Evolutionary conservation across 805 yeast species (phyloP), one percentile per base, ranked within the genome.

Genomic region (Kluyveromyces starmeri): DNA sequence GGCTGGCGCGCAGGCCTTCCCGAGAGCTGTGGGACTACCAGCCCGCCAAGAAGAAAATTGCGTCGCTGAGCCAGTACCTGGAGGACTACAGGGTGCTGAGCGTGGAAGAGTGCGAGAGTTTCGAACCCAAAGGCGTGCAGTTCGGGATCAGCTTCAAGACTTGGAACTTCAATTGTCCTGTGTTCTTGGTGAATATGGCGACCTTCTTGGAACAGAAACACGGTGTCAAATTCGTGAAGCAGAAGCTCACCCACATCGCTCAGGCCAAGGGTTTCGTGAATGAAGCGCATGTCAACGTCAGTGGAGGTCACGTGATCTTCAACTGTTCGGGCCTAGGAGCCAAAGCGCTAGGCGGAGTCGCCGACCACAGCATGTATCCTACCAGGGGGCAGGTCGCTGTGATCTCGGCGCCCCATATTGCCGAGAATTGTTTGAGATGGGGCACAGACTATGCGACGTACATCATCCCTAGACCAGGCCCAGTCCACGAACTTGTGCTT

Each of bases 241-340:
- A 55, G 20, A 68, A 63, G 17, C 42, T 81, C 18, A 48, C 62
- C 2, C 78, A 78, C 48, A 64, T 82, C 29, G 52, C 70, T 5
- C 77, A 79, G 42, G 85, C 82, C 2, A 70, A 59, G 7, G 23
- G 40, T 8, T 42, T 23, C 37, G 28, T 45, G 7, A 43, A 41
- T 9, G 35, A 42, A 5, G 38, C 51, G 2, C 64, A 75, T 2
- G 54, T 64, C 27, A 62, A 56, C 5, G 22, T 11, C 13, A 32
- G 28, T 19, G 37, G 20, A 11, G 30, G 22, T 22, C 40, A 38
- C n/a, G 15, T 37, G 9, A 78, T 81, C 7, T 78, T 82, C 67
- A 83, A 83, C 47, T 82, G 94, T 54, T 67, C 86, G 0, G 94
- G 94, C 6, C 61, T 79, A 14, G 83, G 86, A 8, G 82, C 92